Percentiles rank a stretch among this genome's conserved stretches.
Evolutionary conservation across 148 eudicot genomes (phyloP).

Genomic region (Spergularia marina): DNA sequence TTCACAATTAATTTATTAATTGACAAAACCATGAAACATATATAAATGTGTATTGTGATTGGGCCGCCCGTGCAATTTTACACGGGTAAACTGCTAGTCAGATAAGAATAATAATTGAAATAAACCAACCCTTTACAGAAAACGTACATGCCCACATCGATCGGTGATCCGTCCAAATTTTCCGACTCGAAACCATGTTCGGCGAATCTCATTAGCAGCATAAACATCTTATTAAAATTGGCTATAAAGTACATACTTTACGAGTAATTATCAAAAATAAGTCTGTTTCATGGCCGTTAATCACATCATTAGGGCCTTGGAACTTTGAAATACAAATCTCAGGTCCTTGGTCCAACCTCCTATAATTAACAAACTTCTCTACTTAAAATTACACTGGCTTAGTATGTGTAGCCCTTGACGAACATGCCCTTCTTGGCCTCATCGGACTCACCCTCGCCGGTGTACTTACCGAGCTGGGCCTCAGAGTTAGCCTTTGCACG

Average conservation of each 20-base stretch:
- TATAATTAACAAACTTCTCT: constrained; percentile 9
- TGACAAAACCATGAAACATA: too few relatives aligned
- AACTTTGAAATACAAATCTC: constrained; percentile 14
- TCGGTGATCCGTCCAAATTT: too few relatives aligned
- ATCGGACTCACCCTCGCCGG: constrained; percentile 80
- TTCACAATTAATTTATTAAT: too few relatives aligned
- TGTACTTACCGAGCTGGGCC: constrained; percentile 92
- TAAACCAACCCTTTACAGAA: too few relatives aligned
- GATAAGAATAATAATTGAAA: too few relatives aligned
- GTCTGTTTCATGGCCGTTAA: constrained; percentile 25
- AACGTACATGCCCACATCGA: too few relatives aligned
- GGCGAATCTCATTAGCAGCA: constrained; percentile 9
- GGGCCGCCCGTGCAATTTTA: too few relatives aligned
- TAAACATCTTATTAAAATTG: constrained; percentile 22
- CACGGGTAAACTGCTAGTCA: too few relatives aligned
- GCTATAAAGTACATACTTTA: constrained; percentile 22
- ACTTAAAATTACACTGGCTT: constrained; percentile 21
- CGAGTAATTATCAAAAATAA: constrained; percentile 23
- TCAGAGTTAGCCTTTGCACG: constrained; percentile 86
- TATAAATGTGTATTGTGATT: too few relatives aligned
- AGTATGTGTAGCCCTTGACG: constrained; percentile 85
- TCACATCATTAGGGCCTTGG: constrained; percentile 27
- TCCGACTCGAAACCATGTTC: not conserved
- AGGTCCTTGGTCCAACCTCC: constrained; percentile 12
- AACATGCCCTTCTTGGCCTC: constrained; percentile 80